Evolutionary conservation across 2,329 filamentous ascomycete species (phyloP), one percentile per base, ranked within the genome.

Genomic region (Aspergillus fumigatus): DNA sequence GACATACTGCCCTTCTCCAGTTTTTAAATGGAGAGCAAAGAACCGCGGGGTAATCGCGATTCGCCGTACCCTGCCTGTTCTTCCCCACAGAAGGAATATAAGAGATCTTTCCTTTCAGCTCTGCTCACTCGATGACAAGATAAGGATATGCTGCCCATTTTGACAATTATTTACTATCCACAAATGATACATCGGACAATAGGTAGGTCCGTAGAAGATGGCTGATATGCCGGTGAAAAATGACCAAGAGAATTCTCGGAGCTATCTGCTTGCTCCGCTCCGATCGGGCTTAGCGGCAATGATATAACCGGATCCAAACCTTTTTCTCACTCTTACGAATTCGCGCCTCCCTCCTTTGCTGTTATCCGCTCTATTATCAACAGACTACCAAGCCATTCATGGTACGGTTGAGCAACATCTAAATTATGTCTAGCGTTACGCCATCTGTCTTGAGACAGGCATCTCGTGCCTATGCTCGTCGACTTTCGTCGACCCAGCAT

Each of bases 371-470:
- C 55, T 54, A 49, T 45, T 55, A 64, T 63, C 57, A 64, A 66
- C 54, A 54, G 57, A 59, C 58, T 59, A 66, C 65, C 56, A 29
- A 55, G 45, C 17, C 45, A 65, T 41, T 59, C 17, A 64, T 66
- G 62, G 58, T 63, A 57, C 58, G 57, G 53, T 63, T 56, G 55
- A 52, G 56, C 49, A 54, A 50, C 57, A 63, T 63, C 58, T 54
- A 51, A 54, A 74, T 64, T 66, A 89, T 89, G 87, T 81, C 84
- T 65, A 84, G 79, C 70, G 75, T 86, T 72, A 82, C 87, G 75
- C 86, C 88, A 59, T 82, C 82, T 69, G 84, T 86, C 67, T 79
- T 90, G 76, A 87, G 89, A 79, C 89, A 92, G 81, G 88, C 88
- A 65, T 85, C 89, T 56, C 78, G 81, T 65, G 77, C 79, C 68